These are phyloP conservation scores for Trichoderma brevicompactum DNA, from an alignment of 2,329 filamentous ascomycete genomes.

Conservation along the genomic window DNA sequence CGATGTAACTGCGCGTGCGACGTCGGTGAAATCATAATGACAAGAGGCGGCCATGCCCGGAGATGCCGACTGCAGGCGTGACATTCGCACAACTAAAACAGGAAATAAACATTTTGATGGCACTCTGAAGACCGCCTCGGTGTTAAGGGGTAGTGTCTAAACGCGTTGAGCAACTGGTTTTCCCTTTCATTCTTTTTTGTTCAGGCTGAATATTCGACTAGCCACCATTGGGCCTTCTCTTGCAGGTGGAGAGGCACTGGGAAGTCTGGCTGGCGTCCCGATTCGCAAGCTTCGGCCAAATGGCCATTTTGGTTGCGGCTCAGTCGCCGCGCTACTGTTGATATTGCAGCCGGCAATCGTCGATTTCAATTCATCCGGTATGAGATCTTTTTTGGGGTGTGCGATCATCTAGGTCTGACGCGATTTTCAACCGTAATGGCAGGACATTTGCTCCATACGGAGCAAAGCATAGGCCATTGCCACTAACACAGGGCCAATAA, in stretches of 20 bases:
- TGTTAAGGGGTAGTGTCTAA: slow-evolving; percentile 9
- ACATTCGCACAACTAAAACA: slow-evolving; percentile 19
- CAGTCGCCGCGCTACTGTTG: slow-evolving; percentile 3
- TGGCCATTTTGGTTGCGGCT: slow-evolving; percentile 16
- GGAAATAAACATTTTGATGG: slow-evolving; percentile 1
- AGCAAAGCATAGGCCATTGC: neutral
- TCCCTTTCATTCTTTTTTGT: neutral
- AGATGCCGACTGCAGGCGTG: slow-evolving; percentile 27
- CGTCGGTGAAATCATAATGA: slow-evolving; percentile 22
- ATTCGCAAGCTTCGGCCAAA: slow-evolving; percentile 16
- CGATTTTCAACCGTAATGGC: neutral
- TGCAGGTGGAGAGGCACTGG: neutral
- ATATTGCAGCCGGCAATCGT: slow-evolving; percentile 22
- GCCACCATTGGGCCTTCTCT: neutral
- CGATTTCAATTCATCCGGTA: slow-evolving; percentile 23
- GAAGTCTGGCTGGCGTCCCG: neutral
- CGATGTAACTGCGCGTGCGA: slow-evolving; percentile 1
- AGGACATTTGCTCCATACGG: neutral
- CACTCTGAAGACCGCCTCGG: slow-evolving; percentile 3
- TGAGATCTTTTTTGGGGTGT: slow-evolving; percentile 9
- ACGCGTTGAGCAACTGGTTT: neutral
- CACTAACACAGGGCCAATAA: neutral
- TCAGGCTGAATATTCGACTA: slow-evolving; percentile 16
- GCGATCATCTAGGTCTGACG: slow-evolving; percentile 18
- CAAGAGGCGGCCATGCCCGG: slow-evolving; percentile 8